Evolutionary conservation across 1,284 basidiomycete species (phyloP).

Genomic region (Mycosarcoma mackinlayi): DNA sequence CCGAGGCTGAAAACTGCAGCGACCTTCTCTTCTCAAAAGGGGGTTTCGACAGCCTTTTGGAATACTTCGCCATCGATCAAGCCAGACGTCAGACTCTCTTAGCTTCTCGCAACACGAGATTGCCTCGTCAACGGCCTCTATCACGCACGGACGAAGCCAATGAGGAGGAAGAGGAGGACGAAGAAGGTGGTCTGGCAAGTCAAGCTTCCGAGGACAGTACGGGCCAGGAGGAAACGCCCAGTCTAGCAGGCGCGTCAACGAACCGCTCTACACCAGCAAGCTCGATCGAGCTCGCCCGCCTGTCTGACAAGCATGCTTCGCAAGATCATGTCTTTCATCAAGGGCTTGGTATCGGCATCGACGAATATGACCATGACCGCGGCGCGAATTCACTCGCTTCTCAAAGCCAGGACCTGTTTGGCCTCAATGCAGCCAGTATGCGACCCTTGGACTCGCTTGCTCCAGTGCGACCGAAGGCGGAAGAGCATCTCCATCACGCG

Average conservation of each 20-base stretch:
- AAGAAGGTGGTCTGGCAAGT: slow-evolving; percentile 30
- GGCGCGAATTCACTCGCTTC: neutral
- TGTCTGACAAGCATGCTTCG: slow-evolving; percentile 17
- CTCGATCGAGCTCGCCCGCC: slow-evolving; percentile 47
- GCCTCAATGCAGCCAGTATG: slow-evolving; percentile 19
- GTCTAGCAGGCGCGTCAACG: slow-evolving; percentile 49
- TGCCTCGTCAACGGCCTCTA: slow-evolving; percentile 25
- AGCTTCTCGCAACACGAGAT: slow-evolving; percentile 1
- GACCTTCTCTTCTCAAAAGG: slow-evolving; percentile 58
- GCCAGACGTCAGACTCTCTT: slow-evolving; percentile 18
- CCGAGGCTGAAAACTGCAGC: slow-evolving; percentile 69
- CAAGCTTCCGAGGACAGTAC: slow-evolving; percentile 46
- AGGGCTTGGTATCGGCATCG: slow-evolving; percentile 52
- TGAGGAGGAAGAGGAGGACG: slow-evolving; percentile 48
- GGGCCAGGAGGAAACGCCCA: slow-evolving; percentile 53
- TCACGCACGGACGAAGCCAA: slow-evolving; percentile 31
- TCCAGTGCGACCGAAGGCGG: slow-evolving; percentile 1
- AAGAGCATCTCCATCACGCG: slow-evolving; percentile 52
- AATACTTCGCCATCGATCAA: slow-evolving; percentile 48
- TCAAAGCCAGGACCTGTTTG: slow-evolving; percentile 11
- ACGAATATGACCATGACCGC: neutral
- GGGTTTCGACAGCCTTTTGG: slow-evolving; percentile 53
- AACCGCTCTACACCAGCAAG: slow-evolving; percentile 54
- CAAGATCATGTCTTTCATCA: slow-evolving; percentile 2
- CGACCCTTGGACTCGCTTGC: slow-evolving; percentile 15